These are phyloP conservation scores for Backusella morwellensis DNA, from an alignment of 192 early-diverging fungal genomes.

Conservation along the genomic window DNA sequence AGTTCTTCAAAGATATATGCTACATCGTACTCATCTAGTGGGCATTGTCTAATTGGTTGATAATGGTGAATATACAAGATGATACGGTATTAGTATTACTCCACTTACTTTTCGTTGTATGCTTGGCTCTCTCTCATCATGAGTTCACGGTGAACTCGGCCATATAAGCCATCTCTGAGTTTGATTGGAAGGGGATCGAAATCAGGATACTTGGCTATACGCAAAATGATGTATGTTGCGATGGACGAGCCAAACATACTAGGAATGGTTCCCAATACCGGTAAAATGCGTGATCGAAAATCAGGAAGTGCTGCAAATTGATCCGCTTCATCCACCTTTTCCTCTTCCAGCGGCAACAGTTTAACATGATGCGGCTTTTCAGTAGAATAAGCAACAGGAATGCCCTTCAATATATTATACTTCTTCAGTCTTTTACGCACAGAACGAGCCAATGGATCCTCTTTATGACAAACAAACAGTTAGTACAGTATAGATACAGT, in stretches of 20 bases:
- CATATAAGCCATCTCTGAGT: slow-evolving; percentile 70
- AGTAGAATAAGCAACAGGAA: slow-evolving; percentile 92
- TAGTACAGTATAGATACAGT: not conserved
- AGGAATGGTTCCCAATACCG: slow-evolving; percentile 83
- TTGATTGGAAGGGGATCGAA: slow-evolving; percentile 77
- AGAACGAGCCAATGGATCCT: slow-evolving; percentile 90
- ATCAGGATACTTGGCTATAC: slow-evolving; percentile 46
- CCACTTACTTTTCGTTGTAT: slow-evolving; percentile 39
- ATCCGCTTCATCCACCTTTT: slow-evolving; percentile 76
- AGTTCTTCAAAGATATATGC: slow-evolving; percentile 91
- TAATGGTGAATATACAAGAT: not conserved
- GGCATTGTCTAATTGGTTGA: slow-evolving; percentile 30
- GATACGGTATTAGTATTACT: slow-evolving; percentile 1
- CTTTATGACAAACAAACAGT: slow-evolving; percentile 32
- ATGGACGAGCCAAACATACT: slow-evolving; percentile 94
- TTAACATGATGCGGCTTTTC: slow-evolving; percentile 93
- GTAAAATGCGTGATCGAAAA: slow-evolving; percentile 85
- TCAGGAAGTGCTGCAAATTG: slow-evolving; percentile 92
- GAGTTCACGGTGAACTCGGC: slow-evolving; percentile 72
- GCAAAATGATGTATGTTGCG: slow-evolving; percentile 81
- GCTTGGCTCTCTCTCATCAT: slow-evolving; percentile 47
- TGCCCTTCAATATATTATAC: slow-evolving; percentile 70
- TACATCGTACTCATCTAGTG: slow-evolving; percentile 67
- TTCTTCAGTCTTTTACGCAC: slow-evolving; percentile 76
- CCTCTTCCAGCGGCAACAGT: slow-evolving; percentile 87